Conservation (phyloP, 495 filamentous ascomycete species). For the Penicillium angulare region DNA sequence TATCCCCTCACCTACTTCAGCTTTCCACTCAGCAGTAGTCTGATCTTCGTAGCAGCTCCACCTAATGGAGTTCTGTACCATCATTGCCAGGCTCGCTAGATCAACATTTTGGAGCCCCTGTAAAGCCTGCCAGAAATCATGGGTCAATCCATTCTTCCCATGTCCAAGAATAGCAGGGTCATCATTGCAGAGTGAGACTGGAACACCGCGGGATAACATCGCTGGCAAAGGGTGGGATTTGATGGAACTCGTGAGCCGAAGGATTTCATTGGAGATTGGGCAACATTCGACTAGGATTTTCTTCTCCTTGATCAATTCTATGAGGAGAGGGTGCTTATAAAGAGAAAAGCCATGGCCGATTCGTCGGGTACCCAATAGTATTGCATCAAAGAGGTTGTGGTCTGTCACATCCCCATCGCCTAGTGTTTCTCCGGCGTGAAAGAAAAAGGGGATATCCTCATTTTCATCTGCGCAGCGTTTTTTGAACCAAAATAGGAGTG, state of each 20-base stretch:
- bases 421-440: slow-evolving; percentile 85
- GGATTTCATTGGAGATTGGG: slow-evolving; percentile 81
- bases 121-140: slow-evolving; percentile 90
- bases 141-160: slow-evolving; percentile 70
- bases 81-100: slow-evolving; percentile 63
- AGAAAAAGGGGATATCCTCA: slow-evolving; percentile 90
- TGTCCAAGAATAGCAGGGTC: slow-evolving; percentile 82
- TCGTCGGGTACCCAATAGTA: slow-evolving; percentile 80
- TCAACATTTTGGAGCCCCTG: slow-evolving; percentile 86
- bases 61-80: slow-evolving; percentile 89
- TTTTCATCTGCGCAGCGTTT: slow-evolving; percentile 76
- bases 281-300: slow-evolving; percentile 85
- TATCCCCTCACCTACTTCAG: slow-evolving; percentile 68
- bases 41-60: slow-evolving; percentile 90
- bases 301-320: slow-evolving; percentile 83
- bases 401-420: slow-evolving; percentile 75
- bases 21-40: slow-evolving; percentile 61
- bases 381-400: slow-evolving; percentile 85
- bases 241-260: slow-evolving; percentile 73
- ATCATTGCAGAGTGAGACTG: slow-evolving; percentile 73
- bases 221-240: slow-evolving; percentile 80
- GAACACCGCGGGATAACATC: slow-evolving; percentile 73
- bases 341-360: slow-evolving; percentile 88
- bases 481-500: slow-evolving; percentile 88
- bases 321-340: slow-evolving; percentile 86